Conservation (phyloP, 805 yeast species). For the Sungouiella thailandica region DNA sequence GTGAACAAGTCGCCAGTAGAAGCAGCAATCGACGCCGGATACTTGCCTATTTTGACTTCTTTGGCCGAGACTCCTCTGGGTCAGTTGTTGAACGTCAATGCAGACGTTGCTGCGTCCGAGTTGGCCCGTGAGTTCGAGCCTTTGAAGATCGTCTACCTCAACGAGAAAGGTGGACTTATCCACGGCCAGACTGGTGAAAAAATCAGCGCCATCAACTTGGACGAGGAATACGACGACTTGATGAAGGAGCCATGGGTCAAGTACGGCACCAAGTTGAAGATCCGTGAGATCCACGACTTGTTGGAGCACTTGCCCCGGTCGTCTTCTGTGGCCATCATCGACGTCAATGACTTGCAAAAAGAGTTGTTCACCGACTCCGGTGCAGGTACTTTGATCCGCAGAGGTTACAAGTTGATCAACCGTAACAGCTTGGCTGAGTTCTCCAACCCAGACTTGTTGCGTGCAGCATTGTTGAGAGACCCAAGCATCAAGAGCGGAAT, state of each 20-base stretch:
- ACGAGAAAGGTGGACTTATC: constrained; percentile 96
- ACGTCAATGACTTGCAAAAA: constrained; percentile 91
- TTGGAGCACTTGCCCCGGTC: constrained; percentile 93
- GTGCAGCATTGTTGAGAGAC: constrained; percentile 74
- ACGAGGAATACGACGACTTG: constrained; percentile 89
- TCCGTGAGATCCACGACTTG: constrained; percentile 92
- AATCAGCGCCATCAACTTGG: constrained; percentile 84
- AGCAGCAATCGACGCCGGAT: constrained; percentile 93
- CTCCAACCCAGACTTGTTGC: constrained; percentile 66
- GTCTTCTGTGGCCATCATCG: constrained; percentile 95
- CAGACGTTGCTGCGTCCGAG: constrained; percentile 99
- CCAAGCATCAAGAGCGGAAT: constrained; percentile 66
- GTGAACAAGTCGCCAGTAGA: constrained; percentile 89
- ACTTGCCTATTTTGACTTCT: constrained; percentile 92
- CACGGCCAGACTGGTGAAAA: constrained; percentile 91
- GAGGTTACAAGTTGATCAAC: constrained; percentile 85
- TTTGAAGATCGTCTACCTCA: constrained; percentile 88
- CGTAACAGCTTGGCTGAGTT: constrained; percentile 69
- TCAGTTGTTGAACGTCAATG: constrained; percentile 94
- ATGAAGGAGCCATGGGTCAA: constrained; percentile 97
- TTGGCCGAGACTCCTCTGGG: constrained; percentile 96
- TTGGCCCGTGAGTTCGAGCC: constrained; percentile 96
- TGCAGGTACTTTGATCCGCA: constrained; percentile 96
- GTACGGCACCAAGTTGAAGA: constrained; percentile 96
- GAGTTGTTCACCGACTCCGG: constrained; percentile 98